These are phyloP conservation scores for Daldinia loculata DNA, from an alignment of 495 filamentous ascomycete species.

Conservation along the genomic window DNA sequence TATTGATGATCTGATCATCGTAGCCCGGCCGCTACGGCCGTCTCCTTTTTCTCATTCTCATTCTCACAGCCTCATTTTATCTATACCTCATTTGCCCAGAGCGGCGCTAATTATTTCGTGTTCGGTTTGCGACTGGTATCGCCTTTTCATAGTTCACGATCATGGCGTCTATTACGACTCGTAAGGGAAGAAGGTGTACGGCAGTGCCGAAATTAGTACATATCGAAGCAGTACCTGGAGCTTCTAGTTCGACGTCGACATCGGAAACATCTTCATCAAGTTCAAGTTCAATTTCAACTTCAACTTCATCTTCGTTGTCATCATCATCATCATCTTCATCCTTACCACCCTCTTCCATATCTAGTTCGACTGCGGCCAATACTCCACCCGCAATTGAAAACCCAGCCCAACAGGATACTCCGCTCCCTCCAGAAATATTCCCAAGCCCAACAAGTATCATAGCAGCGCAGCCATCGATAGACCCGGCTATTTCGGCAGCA, in stretches of 20 bases:
- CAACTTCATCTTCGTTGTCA: constrained; percentile 24
- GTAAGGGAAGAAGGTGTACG: constrained; percentile 57
- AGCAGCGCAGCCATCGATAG: not conserved
- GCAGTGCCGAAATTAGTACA: constrained; percentile 50
- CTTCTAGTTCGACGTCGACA: constrained; percentile 18
- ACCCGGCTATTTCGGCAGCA: not conserved
- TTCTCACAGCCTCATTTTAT: constrained; percentile 45
- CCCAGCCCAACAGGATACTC: not conserved
- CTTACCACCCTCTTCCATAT: not conserved
- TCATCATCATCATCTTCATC: not conserved
- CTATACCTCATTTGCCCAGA: constrained; percentile 38
- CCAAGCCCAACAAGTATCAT: constrained; percentile 22
- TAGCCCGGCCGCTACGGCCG: constrained; percentile 53
- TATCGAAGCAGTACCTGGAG: constrained; percentile 30
- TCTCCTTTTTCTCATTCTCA: constrained; percentile 41
- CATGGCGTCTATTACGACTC: constrained; percentile 51
- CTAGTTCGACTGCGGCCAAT: constrained; percentile 11
- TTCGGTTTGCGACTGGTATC: constrained; percentile 54
- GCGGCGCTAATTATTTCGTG: constrained; percentile 29
- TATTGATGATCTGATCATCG: constrained; percentile 55
- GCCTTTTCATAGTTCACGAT: constrained; percentile 41
- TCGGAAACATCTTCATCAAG: constrained; percentile 21
- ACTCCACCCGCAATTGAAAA: constrained; percentile 5
- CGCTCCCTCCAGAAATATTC: constrained; percentile 15
- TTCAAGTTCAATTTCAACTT: constrained; percentile 23